These are phyloP conservation scores for Rubia peregrina DNA, from an alignment of 305 asterid species.

Conservation along the genomic window DNA sequence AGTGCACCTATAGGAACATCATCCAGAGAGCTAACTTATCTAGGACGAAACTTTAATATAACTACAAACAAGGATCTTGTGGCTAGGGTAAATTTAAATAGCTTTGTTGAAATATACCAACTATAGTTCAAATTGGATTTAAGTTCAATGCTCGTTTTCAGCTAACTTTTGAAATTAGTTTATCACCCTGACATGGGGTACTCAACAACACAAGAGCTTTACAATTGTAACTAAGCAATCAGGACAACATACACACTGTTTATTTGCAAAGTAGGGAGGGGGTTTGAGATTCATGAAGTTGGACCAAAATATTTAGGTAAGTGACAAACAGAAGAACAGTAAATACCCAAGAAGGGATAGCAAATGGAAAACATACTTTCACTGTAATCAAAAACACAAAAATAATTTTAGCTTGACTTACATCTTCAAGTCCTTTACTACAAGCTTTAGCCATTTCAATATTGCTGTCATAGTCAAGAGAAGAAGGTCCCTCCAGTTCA, in stretches of 20 bases:
- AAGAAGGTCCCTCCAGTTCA: conserved; percentile 39
- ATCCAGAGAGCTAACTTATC: neutral
- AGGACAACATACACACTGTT: neutral
- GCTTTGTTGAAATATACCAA: neutral
- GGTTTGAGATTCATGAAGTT: neutral
- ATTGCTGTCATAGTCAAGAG: conserved; percentile 37
- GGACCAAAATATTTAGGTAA: neutral
- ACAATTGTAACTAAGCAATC: neutral
- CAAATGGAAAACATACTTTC: neutral
- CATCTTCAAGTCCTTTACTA: conserved; percentile 67
- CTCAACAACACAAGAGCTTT: neutral
- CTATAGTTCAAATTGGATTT: neutral
- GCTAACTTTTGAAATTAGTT: neutral
- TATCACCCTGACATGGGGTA: neutral
- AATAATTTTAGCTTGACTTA: conserved; percentile 28
- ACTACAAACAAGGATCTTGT: neutral
- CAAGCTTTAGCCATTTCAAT: conserved; percentile 64
- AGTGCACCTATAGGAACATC: neutral
- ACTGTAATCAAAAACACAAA: conserved; percentile 11
- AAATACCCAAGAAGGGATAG: conserved; percentile 8
- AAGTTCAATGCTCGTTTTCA: neutral
- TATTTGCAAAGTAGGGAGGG: neutral
- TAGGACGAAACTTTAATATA: neutral
- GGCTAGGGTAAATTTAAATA: neutral
- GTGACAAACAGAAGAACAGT: neutral